phyloP scores from a whole-genome alignment of 2,329 filamentous ascomycete species.

The Epichloe sylvatica region DNA sequence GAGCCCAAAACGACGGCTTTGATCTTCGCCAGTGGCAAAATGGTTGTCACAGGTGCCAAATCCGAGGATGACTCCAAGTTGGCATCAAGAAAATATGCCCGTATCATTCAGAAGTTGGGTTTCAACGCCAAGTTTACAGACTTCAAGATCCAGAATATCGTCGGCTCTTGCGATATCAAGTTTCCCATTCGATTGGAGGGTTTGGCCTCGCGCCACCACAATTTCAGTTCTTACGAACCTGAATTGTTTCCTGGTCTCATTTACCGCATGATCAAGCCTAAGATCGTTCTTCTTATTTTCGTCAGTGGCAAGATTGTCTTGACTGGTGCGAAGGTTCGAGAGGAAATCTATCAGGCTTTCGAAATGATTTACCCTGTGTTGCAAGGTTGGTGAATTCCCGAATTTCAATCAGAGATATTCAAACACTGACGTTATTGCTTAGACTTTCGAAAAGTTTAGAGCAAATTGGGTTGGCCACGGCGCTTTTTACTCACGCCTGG shows the following conservation, averaged over 20 bases:
- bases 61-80: conserved; percentile 97
- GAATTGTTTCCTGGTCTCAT: conserved; percentile 98
- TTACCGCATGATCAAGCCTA: conserved; percentile 99
- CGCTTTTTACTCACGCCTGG: conserved; percentile 1
- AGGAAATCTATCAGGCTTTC: conserved; percentile 95
- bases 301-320: conserved; percentile 97
- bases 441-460: conserved; percentile 47
- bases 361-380: conserved; percentile 96
- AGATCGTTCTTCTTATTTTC: conserved; percentile 96
- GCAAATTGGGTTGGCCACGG: conserved; percentile 6
- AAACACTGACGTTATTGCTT: background rate
- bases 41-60: conserved; percentile 97
- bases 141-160: conserved; percentile 99
- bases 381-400: conserved; percentile 46
- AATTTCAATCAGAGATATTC: background rate
- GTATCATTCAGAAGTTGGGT: conserved; percentile 98
- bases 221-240: conserved; percentile 98
- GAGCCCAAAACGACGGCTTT: conserved; percentile 96
- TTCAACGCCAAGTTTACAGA: conserved; percentile 99
- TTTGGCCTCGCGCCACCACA: conserved; percentile 91
- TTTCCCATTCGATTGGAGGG: conserved; percentile 96
- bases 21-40: conserved; percentile 97
- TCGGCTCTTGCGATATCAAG: conserved; percentile 97
- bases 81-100: conserved; percentile 91
- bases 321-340: conserved; percentile 92